Evolutionary conservation across 164 flowering plant species (phyloP).

Genomic region (Warburgia ugandensis): DNA sequence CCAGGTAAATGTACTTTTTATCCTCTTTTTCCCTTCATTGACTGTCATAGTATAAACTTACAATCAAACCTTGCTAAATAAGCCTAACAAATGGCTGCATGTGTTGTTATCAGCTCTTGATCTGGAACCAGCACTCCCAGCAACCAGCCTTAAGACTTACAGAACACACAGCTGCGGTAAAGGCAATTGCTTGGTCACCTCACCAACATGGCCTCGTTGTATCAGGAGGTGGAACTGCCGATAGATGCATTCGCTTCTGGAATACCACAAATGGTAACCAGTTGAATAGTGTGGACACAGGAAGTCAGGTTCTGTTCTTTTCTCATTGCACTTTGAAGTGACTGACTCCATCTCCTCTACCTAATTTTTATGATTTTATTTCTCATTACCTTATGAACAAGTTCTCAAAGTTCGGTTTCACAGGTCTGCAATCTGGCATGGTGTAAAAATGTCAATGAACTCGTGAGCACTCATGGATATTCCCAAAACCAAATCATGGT

Average conservation of each 20-base stretch:
- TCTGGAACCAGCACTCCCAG: conserved; percentile 93
- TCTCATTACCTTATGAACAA: neutral
- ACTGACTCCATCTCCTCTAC: neutral
- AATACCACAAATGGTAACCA: conserved; percentile 85
- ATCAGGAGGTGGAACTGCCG: conserved; percentile 99
- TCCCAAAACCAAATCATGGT: conserved; percentile 99
- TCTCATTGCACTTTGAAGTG: neutral
- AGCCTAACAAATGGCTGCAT: neutral
- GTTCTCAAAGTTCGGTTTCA: neutral
- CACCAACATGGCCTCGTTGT: conserved; percentile 89
- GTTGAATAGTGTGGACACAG: conserved; percentile 73
- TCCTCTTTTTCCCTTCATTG: neutral
- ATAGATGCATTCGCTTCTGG: conserved; percentile 97
- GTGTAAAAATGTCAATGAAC: conserved; percentile 95
- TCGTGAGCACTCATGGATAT: conserved; percentile 97
- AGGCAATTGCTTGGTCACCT: conserved; percentile 98
- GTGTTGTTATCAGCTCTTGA: conserved; percentile 53
- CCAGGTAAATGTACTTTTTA: conserved; percentile 55
- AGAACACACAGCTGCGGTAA: conserved; percentile 96
- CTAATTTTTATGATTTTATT: neutral
- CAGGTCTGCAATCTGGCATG: conserved; percentile 97
- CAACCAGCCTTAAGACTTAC: conserved; percentile 72
- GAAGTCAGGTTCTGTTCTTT: conserved; percentile 65
- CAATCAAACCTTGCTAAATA: neutral
- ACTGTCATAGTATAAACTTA: too few relatives aligned